Base-by-base conservation (phyloP, 192 early-diverging fungal species). In the Lobosporangium transversale region DNA sequence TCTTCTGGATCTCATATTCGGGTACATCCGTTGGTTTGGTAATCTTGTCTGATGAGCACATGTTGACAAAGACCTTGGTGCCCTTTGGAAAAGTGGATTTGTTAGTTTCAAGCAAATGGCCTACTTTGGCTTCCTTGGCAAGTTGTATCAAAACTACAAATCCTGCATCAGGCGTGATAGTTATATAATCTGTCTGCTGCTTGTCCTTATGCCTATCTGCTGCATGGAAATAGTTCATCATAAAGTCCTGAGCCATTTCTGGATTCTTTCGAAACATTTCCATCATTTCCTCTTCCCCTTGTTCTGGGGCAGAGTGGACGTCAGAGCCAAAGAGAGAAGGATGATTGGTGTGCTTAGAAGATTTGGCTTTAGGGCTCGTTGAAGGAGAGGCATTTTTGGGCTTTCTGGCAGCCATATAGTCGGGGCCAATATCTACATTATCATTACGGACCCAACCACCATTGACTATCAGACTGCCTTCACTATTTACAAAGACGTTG, bases 1-100 rank as follows among this genome's bases (percentile, higher is more conserved):
- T 88, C 48, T 66, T 79, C 33, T 80, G 83, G 36, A 93, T 91
- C 57, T 93, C 91, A 10, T 80, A 71, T 66, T 93, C 86, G 6
- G 80, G 64, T 1, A 85, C 79, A n/a, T 71, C 32, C 3, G 68
- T 57, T 4, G 90, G 90, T 37, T 82, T 67, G 0, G 91, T 89
- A 26, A 92, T 67, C 44, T 79, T 40, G 27, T 66, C 61, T 6
- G 84, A 83, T 40, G 88, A 79, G 51, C 90, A 91, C n/a, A 92
- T 51, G 55, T 92, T 92, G 53, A 92, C 84, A 62, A 87, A 91
- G 1, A 92, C 74, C 43, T 74, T 53, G 1, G 80, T 83, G 31
- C 58, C 80, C 58, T 49, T 55, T 53, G 79, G 66, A 54, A 78
- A 87, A 14, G 65, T 49, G n/a, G n/a, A n/a, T n/a, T n/a, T n/a